Percentiles rank a stretch among this genome's conserved stretches.
phyloP scores from a whole-genome alignment of 768 basidiomycete genomes.

The Podaxis sp. region DNA sequence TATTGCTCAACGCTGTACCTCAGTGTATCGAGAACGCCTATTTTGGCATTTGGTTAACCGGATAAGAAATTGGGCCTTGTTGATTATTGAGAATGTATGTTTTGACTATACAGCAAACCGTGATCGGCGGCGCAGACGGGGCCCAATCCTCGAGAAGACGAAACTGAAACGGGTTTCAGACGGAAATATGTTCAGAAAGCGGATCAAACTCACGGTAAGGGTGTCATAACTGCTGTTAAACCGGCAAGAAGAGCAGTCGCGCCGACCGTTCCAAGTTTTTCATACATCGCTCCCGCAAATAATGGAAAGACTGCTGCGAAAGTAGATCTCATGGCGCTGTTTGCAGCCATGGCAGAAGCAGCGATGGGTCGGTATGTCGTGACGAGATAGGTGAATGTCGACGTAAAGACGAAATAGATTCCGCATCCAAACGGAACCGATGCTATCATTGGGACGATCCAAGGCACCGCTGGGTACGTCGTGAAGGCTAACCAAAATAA shows the following conservation, averaged over 20 bases:
- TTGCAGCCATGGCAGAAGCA: slow-evolving; percentile 68
- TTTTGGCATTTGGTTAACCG: neutral
- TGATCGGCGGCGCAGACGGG: slow-evolving; percentile 23
- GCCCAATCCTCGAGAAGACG: slow-evolving; percentile 25
- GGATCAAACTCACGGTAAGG: slow-evolving; percentile 48
- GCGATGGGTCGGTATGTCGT: slow-evolving; percentile 67
- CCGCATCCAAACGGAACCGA: slow-evolving; percentile 66
- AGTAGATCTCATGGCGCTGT: slow-evolving; percentile 59
- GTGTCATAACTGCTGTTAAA: slow-evolving; percentile 58
- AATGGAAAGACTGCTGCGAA: slow-evolving; percentile 65
- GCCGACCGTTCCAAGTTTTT: slow-evolving; percentile 65
- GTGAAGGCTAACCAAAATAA: slow-evolving; percentile 66
- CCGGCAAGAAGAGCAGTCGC: slow-evolving; percentile 74
- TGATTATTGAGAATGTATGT: neutral
- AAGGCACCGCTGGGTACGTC: slow-evolving; percentile 48
- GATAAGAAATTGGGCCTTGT: neutral
- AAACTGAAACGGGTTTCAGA: slow-evolving; percentile 16
- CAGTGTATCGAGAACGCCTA: neutral
- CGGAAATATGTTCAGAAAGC: neutral
- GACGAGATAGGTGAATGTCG: slow-evolving; percentile 71
- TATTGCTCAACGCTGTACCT: neutral
- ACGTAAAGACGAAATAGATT: slow-evolving; percentile 68
- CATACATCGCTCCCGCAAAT: slow-evolving; percentile 70
- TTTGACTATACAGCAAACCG: slow-evolving; percentile 18
- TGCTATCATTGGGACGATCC: slow-evolving; percentile 66